Base-by-base conservation (phyloP, 257 asterid genomes). In the Plantago major region DNA sequence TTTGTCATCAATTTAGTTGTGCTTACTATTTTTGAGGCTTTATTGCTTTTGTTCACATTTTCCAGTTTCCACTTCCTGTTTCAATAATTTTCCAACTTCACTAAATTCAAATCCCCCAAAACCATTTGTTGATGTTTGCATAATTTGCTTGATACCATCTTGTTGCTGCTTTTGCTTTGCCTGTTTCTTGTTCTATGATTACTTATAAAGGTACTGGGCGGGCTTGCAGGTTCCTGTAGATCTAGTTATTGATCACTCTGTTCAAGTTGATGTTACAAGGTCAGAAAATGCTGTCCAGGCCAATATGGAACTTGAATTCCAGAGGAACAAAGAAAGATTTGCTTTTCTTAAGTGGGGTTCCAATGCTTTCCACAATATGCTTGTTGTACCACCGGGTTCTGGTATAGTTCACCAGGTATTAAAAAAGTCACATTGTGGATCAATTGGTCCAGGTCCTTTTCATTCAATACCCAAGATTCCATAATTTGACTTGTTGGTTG, bases 291-390 rank as follows among this genome's bases (percentile, higher is more conserved):
- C 98, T 3, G 98, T 88, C 59, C 92, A 88, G 66, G 95, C 80
- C 49, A 91, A 91, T 69, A 86, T 88, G 96, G 90, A 88, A 72
- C 90, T 82, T 71, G 98, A 91, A 69, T 92, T 92, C 75, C 77
- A 86, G 76, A 84, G 98, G 69, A 92, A 92, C 84, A 92, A 87
- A 78, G 98, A 88, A 79, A 86, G 97, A 68, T 92, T 92, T 79
- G 96, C 93, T 73, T 92, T 92, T 74, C 96, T 92, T 42, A 92
- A 88, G 77, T 92, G 98, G 98, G 98, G 98, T 55, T 92, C 98
- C 64, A 80, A 77, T 64, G 97, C 97, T 76, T 92, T 92, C 73
- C 89, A 77, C 11, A 92, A 92, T 69, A 92, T 91, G 96, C 98
- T 91, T 69, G 98, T 88, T 71, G 98, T 92, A 66, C 98, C 98